Conservation (phyloP, 305 asterid species). For the Solanum aculeatissimum region DNA sequence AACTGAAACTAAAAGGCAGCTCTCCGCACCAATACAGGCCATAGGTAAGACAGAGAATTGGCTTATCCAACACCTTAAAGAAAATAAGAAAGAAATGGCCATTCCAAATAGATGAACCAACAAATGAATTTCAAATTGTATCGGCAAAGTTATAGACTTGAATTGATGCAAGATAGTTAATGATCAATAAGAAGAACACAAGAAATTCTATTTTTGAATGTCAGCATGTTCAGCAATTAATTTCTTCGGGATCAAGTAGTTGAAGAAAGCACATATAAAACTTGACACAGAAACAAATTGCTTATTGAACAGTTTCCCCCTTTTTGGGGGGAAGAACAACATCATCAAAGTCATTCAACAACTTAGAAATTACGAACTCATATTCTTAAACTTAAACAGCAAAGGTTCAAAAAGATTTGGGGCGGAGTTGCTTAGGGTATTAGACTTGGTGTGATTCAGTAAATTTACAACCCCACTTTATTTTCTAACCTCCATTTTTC, state of each 20-base stretch:
- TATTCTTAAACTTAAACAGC: neutral
- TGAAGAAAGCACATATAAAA: neutral
- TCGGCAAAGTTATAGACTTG: neutral
- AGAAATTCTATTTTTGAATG: neutral
- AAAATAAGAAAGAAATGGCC: neutral
- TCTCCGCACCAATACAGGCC: neutral
- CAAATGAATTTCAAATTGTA: neutral
- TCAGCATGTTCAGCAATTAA: neutral
- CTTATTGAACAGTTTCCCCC: neutral
- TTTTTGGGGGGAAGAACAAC: neutral
- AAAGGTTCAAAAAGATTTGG: neutral
- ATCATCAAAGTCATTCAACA: neutral
- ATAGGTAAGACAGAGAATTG: neutral
- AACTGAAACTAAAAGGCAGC: neutral
- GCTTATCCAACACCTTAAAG: neutral
- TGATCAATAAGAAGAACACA: neutral
- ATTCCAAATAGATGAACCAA: neutral
- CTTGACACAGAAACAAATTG: neutral
- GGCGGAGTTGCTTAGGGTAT: neutral
- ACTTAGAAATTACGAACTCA: neutral
- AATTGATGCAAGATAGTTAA: neutral
- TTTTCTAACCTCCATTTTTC: neutral
- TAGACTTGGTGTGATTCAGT: neutral
- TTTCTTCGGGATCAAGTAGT: neutral
- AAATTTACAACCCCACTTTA: neutral